Base-by-base conservation (phyloP, 2,329 filamentous ascomycete species). In the Cercospora berteroae region DNA sequence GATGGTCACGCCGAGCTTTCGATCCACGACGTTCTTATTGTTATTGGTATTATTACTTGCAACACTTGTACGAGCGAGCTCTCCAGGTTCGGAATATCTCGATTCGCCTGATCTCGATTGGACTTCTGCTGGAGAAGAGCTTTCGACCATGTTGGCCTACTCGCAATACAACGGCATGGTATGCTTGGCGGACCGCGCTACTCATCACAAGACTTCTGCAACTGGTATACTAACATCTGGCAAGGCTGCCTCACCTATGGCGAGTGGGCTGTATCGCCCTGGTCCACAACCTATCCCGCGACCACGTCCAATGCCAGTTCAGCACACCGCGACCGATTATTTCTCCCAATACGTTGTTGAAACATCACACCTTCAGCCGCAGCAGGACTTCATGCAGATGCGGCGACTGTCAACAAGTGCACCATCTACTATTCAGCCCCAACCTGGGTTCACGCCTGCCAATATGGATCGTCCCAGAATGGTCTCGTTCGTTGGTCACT, bases 91-190 rank as follows among this genome's bases (percentile, higher is more conserved):
- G n/a, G 64, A 64, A n/a, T 12, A 60, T 56, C 59, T 64, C 20
- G 55, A 66, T n/a, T 9, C 39, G 31, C 62, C 29, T 60, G 44
- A 69, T 33, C 63, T 66, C 60, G 13, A 33, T 27, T 66, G 63
- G 61, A 57, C 67, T 29, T 48, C 39, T 50, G 52, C 61, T 33
- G 62, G 62, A 58, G 62, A 63, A 18, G 58, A 66, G 29, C 52
- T 68, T 31, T 50, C 65, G 13, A 60, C 56, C 42, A 67, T 66
- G 56, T 60, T 69, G 48, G 64, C 64, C 31, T 64, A 66, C 31
- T 29, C 55, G 7, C 64, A 63, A 33, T 64, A 36, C 44, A 57
- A 61, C 20, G 63, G 60, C n/a, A 52, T 69, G 67, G 67, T 69
- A 66, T 16, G 64, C 27, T 16, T 58, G 10, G n/a, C 12, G 25